Evolutionary conservation across 768 basidiomycete genomes (phyloP), one percentile per base, ranked within the genome.

Genomic region (Collybia mongolica): DNA sequence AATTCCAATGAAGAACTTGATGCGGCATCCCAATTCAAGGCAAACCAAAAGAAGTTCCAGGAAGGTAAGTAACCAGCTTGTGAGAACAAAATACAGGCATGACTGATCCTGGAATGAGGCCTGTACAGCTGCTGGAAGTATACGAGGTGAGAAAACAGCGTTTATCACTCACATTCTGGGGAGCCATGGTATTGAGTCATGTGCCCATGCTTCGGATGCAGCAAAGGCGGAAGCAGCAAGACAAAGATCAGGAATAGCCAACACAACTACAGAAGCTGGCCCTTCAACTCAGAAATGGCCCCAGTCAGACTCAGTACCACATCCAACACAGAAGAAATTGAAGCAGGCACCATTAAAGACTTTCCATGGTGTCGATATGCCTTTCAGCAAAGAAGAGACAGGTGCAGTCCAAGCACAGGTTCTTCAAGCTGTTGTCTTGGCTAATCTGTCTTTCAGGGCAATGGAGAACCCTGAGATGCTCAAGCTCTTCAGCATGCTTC

Each of bases 321-420:
- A 44, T 28, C 42, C 42, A 28, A 24, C 24, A 26, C 12, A 12
- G 8, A 44, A 44, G 42, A 44, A 44, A 29, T 29, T 28, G n/a
- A 44, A 28, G 20, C 42, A 44, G n/a, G 42, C 42, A 28, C 42
- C 42, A 29, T 17, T 44, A 17, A 44, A 44, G 42, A 44, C 42
- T 8, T 44, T 23, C 42, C 17, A 15, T 23, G 42, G 42, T 28
- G 42, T 44, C 15, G 42, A 44, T 44, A 28, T 44, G 42, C 42
- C 15, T 14, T 44, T 44, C n/a, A 44, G 26, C 24, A 44, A 28
- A 28, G 42, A 44, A 44, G 42, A 44, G 42, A 44, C 24, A 17
- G 3, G 19, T 17, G 24, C 14, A 9, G 23, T 42, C 11, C 41
- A 24, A 28, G 41, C 41, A 22, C 23, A 26, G 14, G 41, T 24